These are phyloP conservation scores for Silene conica DNA, from an alignment of 148 eudicot genomes.

Conservation along the genomic window DNA sequence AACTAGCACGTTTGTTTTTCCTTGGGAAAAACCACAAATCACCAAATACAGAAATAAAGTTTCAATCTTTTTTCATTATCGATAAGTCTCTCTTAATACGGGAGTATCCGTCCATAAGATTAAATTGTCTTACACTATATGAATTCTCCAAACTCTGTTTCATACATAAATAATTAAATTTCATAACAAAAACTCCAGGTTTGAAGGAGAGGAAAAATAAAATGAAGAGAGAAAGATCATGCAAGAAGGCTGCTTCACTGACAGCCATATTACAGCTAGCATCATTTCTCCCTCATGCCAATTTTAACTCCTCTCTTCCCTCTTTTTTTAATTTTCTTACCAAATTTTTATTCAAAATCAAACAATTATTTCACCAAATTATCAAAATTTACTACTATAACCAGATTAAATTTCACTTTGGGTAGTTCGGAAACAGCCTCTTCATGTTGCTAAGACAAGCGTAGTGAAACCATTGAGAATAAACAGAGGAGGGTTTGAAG, in stretches of 20 bases:
- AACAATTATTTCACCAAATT: background rate
- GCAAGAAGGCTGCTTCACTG: slow-evolving; percentile 89
- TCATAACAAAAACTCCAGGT: background rate
- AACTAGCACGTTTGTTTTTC: slow-evolving; percentile 61
- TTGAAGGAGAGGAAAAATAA: slow-evolving; percentile 9
- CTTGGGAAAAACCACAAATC: background rate
- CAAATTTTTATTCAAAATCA: background rate
- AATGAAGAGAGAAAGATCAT: slow-evolving; percentile 49
- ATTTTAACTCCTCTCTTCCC: slow-evolving; percentile 27
- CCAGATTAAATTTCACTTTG: background rate
- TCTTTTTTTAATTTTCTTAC: slow-evolving; percentile 19
- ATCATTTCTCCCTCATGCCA: slow-evolving; percentile 41
- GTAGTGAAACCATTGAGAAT: background rate
- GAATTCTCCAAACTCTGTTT: background rate
- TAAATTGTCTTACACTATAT: too few species aligned
- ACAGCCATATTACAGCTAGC: slow-evolving; percentile 82
- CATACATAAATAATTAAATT: slow-evolving; percentile 1
- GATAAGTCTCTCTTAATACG: too few species aligned
- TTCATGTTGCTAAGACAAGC: background rate
- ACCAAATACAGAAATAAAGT: background rate
- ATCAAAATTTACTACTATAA: background rate
- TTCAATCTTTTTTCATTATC: slow-evolving; percentile 6
- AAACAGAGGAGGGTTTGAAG: slow-evolving; percentile 8
- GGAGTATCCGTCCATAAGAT: too few species aligned
- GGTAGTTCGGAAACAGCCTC: too few species aligned